Evolutionary conservation across 2,329 filamentous ascomycete species (phyloP).

Genomic region (Mariannaea sp.): DNA sequence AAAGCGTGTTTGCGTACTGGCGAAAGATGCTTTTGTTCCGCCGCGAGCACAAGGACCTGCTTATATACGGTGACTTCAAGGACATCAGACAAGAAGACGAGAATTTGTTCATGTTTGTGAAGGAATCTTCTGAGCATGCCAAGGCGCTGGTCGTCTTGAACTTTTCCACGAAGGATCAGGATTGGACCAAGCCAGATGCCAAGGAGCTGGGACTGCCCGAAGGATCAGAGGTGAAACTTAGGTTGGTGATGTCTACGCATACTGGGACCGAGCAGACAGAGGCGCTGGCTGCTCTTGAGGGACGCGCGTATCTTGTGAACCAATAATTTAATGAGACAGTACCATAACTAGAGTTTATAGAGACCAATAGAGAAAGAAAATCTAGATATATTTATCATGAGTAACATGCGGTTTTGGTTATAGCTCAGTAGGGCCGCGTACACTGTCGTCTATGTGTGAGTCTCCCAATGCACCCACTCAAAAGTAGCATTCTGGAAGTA

Average conservation of each 20-base stretch:
- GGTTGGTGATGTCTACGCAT: neutral
- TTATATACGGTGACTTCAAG: constrained; percentile 43
- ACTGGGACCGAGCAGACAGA: no score
- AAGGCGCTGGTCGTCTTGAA: constrained; percentile 41
- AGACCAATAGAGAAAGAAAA: no score
- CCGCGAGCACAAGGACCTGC: constrained; percentile 38
- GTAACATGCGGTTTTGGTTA: no score
- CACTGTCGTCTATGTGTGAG: no score
- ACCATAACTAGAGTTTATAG: no score
- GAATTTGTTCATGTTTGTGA: constrained; percentile 38
- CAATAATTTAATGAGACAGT: no score
- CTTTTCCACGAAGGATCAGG: constrained; percentile 40
- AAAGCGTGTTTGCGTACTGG: constrained; percentile 44
- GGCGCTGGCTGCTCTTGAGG: no score
- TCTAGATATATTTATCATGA: no score
- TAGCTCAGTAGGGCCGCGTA: no score
- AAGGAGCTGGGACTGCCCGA: constrained; percentile 29
- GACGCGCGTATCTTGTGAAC: no score
- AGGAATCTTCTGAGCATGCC: constrained; percentile 33
- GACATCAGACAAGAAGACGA: constrained; percentile 31
- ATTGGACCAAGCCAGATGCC: constrained; percentile 21
- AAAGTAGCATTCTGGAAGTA: no score
- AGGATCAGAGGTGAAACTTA: neutral
- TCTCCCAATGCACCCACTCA: no score
- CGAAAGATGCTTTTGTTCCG: constrained; percentile 37